Evolutionary conservation across 495 filamentous ascomycete species (phyloP).

Genomic region (Penicillium salamii): DNA sequence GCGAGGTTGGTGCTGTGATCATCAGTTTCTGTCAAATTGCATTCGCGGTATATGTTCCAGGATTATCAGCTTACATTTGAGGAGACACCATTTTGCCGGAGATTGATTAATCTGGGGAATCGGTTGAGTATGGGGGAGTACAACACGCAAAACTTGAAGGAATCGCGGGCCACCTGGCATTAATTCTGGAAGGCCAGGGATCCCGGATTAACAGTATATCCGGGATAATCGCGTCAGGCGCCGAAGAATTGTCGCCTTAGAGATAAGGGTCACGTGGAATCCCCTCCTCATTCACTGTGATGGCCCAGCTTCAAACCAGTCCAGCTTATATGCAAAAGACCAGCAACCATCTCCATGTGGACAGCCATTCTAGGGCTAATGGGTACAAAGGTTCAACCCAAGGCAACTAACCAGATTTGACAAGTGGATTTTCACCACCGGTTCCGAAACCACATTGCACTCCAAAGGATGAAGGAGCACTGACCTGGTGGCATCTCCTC

Average conservation of each 20-base stretch:
- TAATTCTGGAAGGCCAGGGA: slow-evolving; percentile 11
- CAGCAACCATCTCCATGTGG: slow-evolving; percentile 4
- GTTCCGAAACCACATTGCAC: background rate
- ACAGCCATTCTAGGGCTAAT: background rate
- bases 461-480: background rate
- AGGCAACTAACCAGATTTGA: background rate
- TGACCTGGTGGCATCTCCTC: background rate
- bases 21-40: slow-evolving; percentile 3
- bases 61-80: slow-evolving; percentile 38
- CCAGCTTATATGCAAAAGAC: slow-evolving; percentile 4
- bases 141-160: slow-evolving; percentile 23
- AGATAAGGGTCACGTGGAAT: too few species aligned
- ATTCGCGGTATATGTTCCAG: background rate
- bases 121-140: slow-evolving; percentile 21
- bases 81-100: slow-evolving; percentile 45
- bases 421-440: background rate
- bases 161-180: slow-evolving; percentile 22
- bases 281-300: background rate
- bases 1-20: slow-evolving; percentile 76
- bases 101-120: slow-evolving; percentile 6
- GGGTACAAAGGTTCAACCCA: background rate
- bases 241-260: too few species aligned
- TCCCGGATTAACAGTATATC: slow-evolving; percentile 8
- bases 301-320: slow-evolving; percentile 9
- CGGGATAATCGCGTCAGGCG: too few species aligned